Evolutionary conservation across 1,284 basidiomycete species (phyloP), one percentile per base, ranked within the genome.

Genomic region (Prillingera fragicola): DNA sequence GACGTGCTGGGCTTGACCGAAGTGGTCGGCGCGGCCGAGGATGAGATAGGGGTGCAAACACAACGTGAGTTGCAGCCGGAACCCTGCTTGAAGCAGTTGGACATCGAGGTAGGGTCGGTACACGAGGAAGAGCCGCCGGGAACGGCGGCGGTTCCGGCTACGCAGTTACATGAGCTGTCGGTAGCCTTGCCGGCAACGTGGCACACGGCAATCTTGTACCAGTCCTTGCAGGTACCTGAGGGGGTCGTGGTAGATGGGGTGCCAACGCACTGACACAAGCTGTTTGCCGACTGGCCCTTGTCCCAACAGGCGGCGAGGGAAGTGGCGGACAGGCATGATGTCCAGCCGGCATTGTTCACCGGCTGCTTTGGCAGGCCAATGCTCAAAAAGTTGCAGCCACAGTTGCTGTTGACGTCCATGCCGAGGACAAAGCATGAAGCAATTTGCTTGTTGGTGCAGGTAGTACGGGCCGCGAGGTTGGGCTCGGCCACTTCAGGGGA

Each of bases 271-370:
- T 29, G 25, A 33, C 45, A 48, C 25, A n/a, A 21, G 13, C 32
- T 26, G 46, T 43, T 33, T 27, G 24, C 26, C n/a, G 33, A 38
- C 33, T 37, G 19, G 10, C 45, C 45, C 14, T 41, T 21, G 39
- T 32, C 29, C 47, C 47, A 49, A 38, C 47, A 49, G 31, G 39
- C 31, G 33, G 38, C 38, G 17, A 49, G 29, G 6, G 39, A 24
- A 8, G 21, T n/a, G 5, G 31, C n/a, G 22, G 6, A 5, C 18
- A n/a, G 13, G 24, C 39, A 41, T 5, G n/a, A n/a, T n/a, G n/a
- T n/a, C n/a, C n/a, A n/a, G n/a, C n/a, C n/a, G n/a, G n/a, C n/a
- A n/a, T n/a, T 17, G 29, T 40, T 35, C 8, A 17, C 6, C 15
- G 38, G 39, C 25, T 44, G 28, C n/a, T n/a, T n/a, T n/a, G n/a